A percentile compares a stretch with the other conserved stretches of the same genome.
Conservation (phyloP, 2,329 filamentous ascomycete genomes). For the Colletotrichum cordylinicola region DNA sequence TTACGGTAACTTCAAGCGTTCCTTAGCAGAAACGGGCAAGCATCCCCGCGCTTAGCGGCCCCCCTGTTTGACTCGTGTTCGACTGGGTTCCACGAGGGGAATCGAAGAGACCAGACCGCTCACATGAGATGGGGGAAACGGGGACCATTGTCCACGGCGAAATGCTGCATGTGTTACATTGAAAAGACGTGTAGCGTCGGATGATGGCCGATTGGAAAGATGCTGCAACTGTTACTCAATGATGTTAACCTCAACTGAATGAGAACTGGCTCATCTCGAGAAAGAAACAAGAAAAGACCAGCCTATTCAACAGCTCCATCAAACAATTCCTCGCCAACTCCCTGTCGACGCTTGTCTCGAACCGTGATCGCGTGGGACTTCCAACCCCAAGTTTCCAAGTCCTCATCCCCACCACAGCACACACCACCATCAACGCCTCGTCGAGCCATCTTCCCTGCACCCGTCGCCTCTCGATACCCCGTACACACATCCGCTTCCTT, state of each 20-base stretch:
- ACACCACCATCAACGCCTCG: neutral
- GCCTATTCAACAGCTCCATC: neutral
- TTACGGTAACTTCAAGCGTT: neutral
- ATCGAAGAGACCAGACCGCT: neutral
- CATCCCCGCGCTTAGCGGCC: slow-evolving; percentile 13
- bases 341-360: neutral
- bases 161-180: neutral
- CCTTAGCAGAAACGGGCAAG: neutral
- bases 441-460: neutral
- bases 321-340: neutral
- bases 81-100: neutral
- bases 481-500: neutral
- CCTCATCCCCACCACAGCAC: neutral
- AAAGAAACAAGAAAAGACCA: neutral
- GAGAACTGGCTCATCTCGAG: neutral
- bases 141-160: neutral
- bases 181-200: neutral
- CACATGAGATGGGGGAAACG: neutral
- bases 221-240: neutral
- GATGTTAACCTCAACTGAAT: neutral
- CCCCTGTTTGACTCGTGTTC: slow-evolving; percentile 14
- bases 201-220: neutral
- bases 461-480: neutral
- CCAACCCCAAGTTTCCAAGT: neutral
- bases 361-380: neutral